Evolutionary conservation across 257 asterid species (phyloP).

Genomic region (Nicotiana benthamiana): DNA sequence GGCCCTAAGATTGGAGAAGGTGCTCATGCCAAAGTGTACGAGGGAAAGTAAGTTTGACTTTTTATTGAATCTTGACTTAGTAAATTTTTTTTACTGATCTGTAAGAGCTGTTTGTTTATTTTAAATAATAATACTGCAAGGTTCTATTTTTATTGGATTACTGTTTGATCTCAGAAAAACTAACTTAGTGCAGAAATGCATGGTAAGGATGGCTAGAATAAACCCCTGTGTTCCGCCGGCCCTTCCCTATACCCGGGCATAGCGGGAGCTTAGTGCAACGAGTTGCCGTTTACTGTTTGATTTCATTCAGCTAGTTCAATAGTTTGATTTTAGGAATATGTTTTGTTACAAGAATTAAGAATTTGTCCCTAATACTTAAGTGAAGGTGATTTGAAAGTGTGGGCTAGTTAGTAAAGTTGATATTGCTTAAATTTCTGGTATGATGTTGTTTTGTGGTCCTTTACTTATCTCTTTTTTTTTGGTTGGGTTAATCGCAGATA

Average conservation of each 20-base stretch:
- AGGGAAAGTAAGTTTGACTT: slow-evolving; percentile 80
- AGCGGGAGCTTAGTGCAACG: no score
- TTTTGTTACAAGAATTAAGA: not conserved
- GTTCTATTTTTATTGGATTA: not conserved
- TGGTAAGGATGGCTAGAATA: no score
- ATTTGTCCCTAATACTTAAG: not conserved
- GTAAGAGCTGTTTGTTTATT: not conserved
- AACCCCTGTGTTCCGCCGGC: no score
- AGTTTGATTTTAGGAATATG: not conserved
- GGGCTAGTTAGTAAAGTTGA: not conserved
- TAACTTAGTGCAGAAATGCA: no score
- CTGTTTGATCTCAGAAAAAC: not conserved
- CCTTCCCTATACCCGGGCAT: no score
- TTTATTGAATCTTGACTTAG: slow-evolving; percentile 1
- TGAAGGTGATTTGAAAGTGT: not conserved
- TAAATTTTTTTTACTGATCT: slow-evolving; percentile 2
- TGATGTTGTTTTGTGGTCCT: not conserved
- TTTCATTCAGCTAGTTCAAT: not conserved
- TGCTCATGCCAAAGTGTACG: slow-evolving; percentile 95
- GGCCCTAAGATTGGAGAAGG: slow-evolving; percentile 98
- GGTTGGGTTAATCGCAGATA: slow-evolving; percentile 35
- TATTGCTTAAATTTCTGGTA: not conserved
- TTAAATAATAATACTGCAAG: not conserved
- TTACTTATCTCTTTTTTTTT: not conserved
- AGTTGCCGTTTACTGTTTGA: not conserved